These are phyloP conservation scores for Colletotrichum camelliae DNA, from an alignment of 2,329 filamentous ascomycete species.

Conservation along the genomic window DNA sequence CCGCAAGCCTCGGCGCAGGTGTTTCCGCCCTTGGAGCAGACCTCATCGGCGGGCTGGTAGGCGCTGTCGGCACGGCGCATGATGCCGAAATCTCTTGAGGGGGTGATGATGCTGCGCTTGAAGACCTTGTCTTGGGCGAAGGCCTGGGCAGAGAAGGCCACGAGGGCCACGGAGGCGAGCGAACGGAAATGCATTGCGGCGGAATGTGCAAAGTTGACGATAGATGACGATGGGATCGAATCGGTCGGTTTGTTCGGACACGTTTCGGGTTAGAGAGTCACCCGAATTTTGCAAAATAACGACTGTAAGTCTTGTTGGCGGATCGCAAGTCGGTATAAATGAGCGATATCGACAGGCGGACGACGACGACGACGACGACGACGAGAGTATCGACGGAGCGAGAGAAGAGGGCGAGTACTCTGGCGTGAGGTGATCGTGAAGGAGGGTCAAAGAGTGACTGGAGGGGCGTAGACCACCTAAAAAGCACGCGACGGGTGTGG, in stretches of 20 bases:
- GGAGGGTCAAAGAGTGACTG: slow-evolving; percentile 13
- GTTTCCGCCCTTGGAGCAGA: slow-evolving; percentile 50
- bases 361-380: not conserved
- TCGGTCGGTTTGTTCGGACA: not conserved
- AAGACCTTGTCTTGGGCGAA: slow-evolving; percentile 28
- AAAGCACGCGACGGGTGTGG: slow-evolving; percentile 11
- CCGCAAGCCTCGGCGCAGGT: slow-evolving; percentile 64
- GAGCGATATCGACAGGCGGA: slow-evolving; percentile 13
- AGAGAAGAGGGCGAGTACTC: slow-evolving; percentile 3
- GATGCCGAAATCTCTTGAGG: slow-evolving; percentile 41
- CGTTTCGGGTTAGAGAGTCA: not conserved
- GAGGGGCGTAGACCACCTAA: slow-evolving; percentile 14
- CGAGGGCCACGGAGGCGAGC: slow-evolving; percentile 22
- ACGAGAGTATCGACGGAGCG: slow-evolving; percentile 2
- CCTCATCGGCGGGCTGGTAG: slow-evolving; percentile 53
- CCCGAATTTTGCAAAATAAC: not conserved
- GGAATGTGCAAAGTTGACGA: not conserved
- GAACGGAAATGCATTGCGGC: slow-evolving; percentile 24
- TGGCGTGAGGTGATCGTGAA: not conserved
- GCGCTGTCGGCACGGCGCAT: slow-evolving; percentile 49
- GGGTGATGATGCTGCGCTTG: slow-evolving; percentile 40
- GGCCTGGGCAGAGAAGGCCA: slow-evolving; percentile 22
- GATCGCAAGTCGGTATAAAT: not conserved
- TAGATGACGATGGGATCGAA: not conserved
- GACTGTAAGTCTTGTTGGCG: not conserved